A percentile compares a stretch with the other conserved stretches of the same genome.
phyloP scores from a whole-genome alignment of 306 rosid genomes.

The Medicago ruthenica region DNA sequence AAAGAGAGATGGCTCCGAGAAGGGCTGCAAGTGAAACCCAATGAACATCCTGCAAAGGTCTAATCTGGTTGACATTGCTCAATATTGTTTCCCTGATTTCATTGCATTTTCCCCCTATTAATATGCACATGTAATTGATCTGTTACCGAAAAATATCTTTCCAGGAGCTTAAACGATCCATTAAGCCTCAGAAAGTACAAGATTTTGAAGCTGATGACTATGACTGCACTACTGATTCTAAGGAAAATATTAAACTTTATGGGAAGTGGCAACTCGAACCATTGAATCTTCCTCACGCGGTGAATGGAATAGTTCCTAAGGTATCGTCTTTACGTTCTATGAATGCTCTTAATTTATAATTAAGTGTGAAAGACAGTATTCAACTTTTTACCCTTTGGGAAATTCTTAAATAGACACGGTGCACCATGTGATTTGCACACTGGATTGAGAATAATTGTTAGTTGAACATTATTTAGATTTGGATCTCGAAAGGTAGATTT shows the following conservation, averaged over 20 bases:
- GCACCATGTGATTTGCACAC: constrained; percentile 3
- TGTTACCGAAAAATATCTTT: constrained; percentile 9
- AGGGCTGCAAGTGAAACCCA: constrained; percentile 84
- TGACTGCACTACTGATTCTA: constrained; percentile 53
- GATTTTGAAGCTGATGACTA: constrained; percentile 64
- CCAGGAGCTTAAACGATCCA: constrained; percentile 69
- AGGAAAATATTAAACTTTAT: constrained; percentile 65
- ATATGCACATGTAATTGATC: constrained; percentile 23
- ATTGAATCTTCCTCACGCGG: constrained; percentile 78
- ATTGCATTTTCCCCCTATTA: constrained; percentile 23
- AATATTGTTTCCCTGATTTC: constrained; percentile 29
- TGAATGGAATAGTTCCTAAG: constrained; percentile 87
- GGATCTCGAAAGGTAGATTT: constrained; percentile 21
- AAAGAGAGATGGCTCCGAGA: constrained; percentile 90
- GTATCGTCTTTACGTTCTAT: constrained; percentile 47
- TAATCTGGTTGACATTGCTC: constrained; percentile 40
- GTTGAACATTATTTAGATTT: constrained; percentile 16
- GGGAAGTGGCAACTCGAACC: constrained; percentile 97
- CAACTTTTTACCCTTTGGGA: constrained; percentile 16
- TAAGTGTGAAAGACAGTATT: constrained; percentile 33
- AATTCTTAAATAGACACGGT: not conserved
- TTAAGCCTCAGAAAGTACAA: constrained; percentile 60
- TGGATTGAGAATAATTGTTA: constrained; percentile 12
- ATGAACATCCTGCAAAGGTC: constrained; percentile 83
- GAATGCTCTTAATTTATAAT: constrained; percentile 28